Evolutionary conservation across 192 early-diverging fungal species (phyloP).

Genomic region (Rhizophagus clarus): DNA sequence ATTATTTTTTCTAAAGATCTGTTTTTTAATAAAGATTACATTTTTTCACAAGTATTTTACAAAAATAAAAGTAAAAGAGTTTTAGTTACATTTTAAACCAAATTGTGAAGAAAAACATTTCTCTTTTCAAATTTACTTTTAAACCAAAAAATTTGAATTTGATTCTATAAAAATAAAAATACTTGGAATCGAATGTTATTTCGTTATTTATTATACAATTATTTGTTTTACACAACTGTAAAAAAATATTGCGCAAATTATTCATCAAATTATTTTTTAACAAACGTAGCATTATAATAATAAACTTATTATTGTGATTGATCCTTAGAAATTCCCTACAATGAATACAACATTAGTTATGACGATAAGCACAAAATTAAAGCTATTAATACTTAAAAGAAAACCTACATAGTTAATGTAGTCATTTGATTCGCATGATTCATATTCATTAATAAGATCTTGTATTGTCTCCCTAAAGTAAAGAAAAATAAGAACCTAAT

Average conservation of each 20-base stretch:
- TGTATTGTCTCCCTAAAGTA: conserved; percentile 74
- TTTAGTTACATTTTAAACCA: no score
- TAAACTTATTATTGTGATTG: not conserved
- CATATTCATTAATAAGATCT: conserved; percentile 93
- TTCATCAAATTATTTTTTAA: not conserved
- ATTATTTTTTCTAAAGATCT: no score
- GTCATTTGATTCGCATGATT: conserved; percentile 89
- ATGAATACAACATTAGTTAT: not conserved
- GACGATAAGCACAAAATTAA: not conserved
- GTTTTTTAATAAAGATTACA: no score
- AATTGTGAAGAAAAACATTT: no score
- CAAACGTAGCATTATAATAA: not conserved
- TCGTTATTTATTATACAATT: no score
- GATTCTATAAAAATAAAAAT: no score
- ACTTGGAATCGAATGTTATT: no score
- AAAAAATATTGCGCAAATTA: not conserved
- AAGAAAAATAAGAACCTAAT: conserved; percentile 10
- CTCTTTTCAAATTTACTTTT: no score
- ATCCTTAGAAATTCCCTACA: not conserved
- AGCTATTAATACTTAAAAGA: not conserved
- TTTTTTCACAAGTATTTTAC: no score
- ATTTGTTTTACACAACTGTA: not conserved
- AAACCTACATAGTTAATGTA: conserved; percentile 71
- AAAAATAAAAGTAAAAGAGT: no score
- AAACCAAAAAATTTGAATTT: no score